Conservation (phyloP, 2,329 filamentous ascomycete genomes). For the Xylariaceae sp. region DNA sequence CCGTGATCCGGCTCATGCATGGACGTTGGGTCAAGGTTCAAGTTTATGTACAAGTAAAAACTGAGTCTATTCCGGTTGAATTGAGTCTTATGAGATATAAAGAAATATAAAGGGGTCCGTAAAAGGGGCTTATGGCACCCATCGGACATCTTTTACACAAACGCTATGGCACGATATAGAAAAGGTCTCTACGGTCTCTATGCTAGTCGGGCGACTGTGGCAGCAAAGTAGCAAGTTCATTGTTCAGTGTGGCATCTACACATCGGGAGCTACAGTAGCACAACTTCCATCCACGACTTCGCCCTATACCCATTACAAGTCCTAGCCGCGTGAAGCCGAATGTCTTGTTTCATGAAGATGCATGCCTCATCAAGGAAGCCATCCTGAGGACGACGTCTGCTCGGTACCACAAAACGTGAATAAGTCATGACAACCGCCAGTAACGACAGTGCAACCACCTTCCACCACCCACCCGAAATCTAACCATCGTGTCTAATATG, state of each 20-base stretch:
- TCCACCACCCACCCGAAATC: constrained; percentile 19
- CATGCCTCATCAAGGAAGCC: constrained; percentile 23
- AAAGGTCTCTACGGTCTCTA: too few relatives aligned
- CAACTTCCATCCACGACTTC: constrained; percentile 24
- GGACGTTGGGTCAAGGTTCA: too few relatives aligned
- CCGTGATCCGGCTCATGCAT: too few relatives aligned
- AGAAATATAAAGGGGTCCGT: too few relatives aligned
- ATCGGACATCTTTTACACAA: not conserved
- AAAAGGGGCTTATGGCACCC: too few relatives aligned
- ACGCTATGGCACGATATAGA: not conserved
- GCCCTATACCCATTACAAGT: constrained; percentile 20
- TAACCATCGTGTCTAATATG: constrained; percentile 35
- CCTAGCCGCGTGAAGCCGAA: constrained; percentile 22
- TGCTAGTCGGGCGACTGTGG: not conserved
- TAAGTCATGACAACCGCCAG: constrained; percentile 28
- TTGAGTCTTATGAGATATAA: too few relatives aligned
- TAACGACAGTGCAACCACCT: constrained; percentile 20
- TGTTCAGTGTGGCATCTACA: constrained; percentile 24
- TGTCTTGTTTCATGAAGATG: constrained; percentile 29
- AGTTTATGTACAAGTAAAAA: too few relatives aligned
- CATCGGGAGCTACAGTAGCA: constrained; percentile 17
- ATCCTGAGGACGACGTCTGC: constrained; percentile 20
- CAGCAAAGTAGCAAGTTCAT: not conserved
- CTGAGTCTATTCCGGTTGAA: too few relatives aligned
- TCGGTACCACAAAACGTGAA: constrained; percentile 26